Evolutionary conservation across 2,329 filamentous ascomycete species (phyloP), one percentile per base, ranked within the genome.

Genomic region (Aureobasidium leucospermi): DNA sequence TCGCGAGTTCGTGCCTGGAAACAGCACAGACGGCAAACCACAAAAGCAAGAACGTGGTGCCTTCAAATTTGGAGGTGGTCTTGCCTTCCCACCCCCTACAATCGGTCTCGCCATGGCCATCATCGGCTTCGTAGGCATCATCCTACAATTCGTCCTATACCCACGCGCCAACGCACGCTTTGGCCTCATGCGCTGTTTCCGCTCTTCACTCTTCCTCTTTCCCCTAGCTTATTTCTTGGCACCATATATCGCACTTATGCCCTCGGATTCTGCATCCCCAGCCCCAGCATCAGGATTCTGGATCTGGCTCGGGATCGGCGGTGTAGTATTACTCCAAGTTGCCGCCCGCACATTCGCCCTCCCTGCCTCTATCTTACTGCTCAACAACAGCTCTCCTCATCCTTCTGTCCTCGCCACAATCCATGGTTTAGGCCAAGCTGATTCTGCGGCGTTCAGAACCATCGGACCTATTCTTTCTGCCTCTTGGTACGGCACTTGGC

Each of bases 21-120:
- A 23, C 29, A 39, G 16, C 45, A 61, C 64, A 32, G 60, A 66
- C 36, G 28, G 72, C 78, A 65, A 67, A 68, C 65, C 66, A 62
- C 67, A 59, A 65, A 64, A 71, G 46, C 43, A 64, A 31, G 62
- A 66, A 43, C 62, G 67, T 41, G 65, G 66, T 52, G 63, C 84
- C 0, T 83, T 87, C 67, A 73, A 80, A 62, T 91, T 88, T 65
- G 81, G 82, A 0, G 88, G 89, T 31, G 90, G 90, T 1, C 78
- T 94, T 0, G 88, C 88, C n/a, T 80, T 94, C 56, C 82, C 83
- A 0, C 85, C 88, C 0, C 79, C 81, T 1, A 81, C 83, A 2
- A 87, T 94, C 34, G 89, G 89, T n/a, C 75, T 89, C 45, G 87
- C 88, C 4, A 90, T 92, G 76, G 85, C 89, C 2, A 85, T 88